Evolutionary conservation across 257 asterid genomes (phyloP), one percentile per base, ranked within the genome.

Genomic region (Forsythia suspensa): DNA sequence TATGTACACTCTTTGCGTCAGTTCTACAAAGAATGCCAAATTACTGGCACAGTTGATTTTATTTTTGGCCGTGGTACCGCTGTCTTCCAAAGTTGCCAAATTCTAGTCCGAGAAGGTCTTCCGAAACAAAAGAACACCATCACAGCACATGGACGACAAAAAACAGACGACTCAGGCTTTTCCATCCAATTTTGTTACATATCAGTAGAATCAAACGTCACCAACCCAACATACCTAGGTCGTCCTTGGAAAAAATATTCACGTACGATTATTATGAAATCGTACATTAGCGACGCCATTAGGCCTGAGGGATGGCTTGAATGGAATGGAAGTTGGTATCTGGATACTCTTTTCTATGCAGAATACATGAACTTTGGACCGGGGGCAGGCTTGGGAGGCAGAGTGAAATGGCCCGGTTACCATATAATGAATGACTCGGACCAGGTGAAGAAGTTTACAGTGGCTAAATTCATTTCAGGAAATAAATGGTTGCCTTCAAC

Each of bases 321-420:
- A 51, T 90, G 95, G 97, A 65, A 85, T 4, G 95, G 87, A 7
- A 76, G 77, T 69, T 76, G 81, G 6, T 90, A 84, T 3, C 61
- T 89, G 3, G 59, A 86, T 68, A 84, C 90, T 0, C 48, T 90
- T 63, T 90, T 76, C 48, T 92, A 90, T 3, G 93, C 86, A 0
- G 97, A 92, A 86, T 92, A 79, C 18, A 72, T 72, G 89, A 92
- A 90, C 12, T 82, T 71, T 59, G 97, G 97, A 40, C 86, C 92
- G 3, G 93, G 95, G 0, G 85, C 92, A 3, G 85, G 84, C 2
- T 52, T 85, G 82, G 82, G 84, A 16, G 70, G 70, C 51, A 85
- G 97, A 42, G 95, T 92, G 6, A 89, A 82, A 5, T 92, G 97
- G 97, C 85, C 95, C 1, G 97, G 97, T 2, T 86, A 73, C 70